A percentile compares a stretch with the other conserved stretches of the same genome.
Evolutionary conservation across 2,329 filamentous ascomycete genomes (phyloP).

Genomic region (Lachnellula cervina): DNA sequence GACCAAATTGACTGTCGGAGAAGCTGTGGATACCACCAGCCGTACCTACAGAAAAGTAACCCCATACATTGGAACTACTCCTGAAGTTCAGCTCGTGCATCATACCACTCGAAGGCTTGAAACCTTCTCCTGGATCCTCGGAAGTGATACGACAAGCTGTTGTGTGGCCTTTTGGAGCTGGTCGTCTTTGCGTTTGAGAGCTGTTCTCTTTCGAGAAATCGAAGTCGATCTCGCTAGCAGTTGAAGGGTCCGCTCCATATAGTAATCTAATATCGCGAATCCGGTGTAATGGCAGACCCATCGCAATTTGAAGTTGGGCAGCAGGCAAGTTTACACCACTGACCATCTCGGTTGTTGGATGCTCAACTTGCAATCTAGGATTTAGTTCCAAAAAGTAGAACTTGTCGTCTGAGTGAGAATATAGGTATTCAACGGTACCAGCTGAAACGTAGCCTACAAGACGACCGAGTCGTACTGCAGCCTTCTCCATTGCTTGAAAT

Average conservation of each 20-base stretch:
- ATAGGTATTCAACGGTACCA: conserved; percentile 97
- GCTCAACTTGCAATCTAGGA: conserved; percentile 98
- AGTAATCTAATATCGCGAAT: conserved; percentile 94
- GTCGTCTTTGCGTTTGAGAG: conserved; percentile 77
- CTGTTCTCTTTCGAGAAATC: conserved; percentile 88
- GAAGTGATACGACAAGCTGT: conserved; percentile 99
- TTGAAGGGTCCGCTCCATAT: conserved; percentile 91
- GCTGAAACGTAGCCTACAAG: conserved; percentile 98
- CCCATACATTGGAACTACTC: conserved; percentile 98
- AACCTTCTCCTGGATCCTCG: conserved; percentile 96
- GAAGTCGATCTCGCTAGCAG: conserved; percentile 85
- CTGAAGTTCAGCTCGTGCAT: conserved; percentile 99
- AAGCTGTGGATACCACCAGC: conserved; percentile 98
- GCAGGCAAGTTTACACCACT: conserved; percentile 95
- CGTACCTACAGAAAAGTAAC: conserved; percentile 98
- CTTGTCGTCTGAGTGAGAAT: conserved; percentile 95
- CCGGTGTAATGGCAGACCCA: conserved; percentile 93
- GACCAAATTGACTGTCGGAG: conserved; percentile 97
- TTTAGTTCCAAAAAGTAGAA: conserved; percentile 99
- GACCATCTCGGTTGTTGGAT: conserved; percentile 99
- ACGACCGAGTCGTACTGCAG: conserved; percentile 86
- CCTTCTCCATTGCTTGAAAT: conserved; percentile 95
- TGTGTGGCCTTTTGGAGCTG: conserved; percentile 91
- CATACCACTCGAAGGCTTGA: conserved; percentile 98
- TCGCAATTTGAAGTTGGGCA: conserved; percentile 96